Evolutionary conservation across 306 rosid genomes (phyloP).

Genomic region (Purshia tridentata): DNA sequence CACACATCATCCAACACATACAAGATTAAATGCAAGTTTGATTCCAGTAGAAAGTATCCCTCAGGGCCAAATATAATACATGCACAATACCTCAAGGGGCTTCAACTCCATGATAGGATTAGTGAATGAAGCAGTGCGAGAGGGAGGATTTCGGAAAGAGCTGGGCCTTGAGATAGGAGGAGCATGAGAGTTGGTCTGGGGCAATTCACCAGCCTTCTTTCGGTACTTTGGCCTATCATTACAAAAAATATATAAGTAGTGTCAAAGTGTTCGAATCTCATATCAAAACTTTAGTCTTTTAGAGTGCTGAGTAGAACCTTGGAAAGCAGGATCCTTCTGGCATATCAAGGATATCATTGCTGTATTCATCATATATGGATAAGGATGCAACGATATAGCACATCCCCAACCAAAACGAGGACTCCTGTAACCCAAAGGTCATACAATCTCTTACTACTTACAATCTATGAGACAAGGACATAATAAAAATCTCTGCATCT

Average conservation of each 20-base stretch:
- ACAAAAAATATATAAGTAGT: slow-evolving; percentile 24
- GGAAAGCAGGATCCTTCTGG: slow-evolving; percentile 94
- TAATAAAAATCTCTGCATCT: neutral
- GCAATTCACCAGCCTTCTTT: slow-evolving; percentile 27
- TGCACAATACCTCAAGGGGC: slow-evolving; percentile 69
- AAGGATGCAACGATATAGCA: slow-evolving; percentile 67
- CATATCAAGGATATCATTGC: slow-evolving; percentile 93
- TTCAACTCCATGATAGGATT: slow-evolving; percentile 58
- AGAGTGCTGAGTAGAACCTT: slow-evolving; percentile 52
- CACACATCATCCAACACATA: slow-evolving; percentile 1
- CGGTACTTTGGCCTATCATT: slow-evolving; percentile 58
- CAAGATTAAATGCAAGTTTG: neutral
- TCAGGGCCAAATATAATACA: slow-evolving; percentile 1
- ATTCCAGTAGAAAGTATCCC: slow-evolving; percentile 9
- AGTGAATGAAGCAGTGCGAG: slow-evolving; percentile 56
- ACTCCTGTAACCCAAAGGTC: slow-evolving; percentile 65
- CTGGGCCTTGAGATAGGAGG: slow-evolving; percentile 50
- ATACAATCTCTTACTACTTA: slow-evolving; percentile 19
- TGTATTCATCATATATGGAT: slow-evolving; percentile 86
- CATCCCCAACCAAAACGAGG: slow-evolving; percentile 67
- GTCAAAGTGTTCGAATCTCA: slow-evolving; percentile 2
- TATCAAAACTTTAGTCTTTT: slow-evolving; percentile 14
- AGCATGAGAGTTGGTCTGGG: slow-evolving; percentile 23
- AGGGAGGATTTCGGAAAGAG: slow-evolving; percentile 51
- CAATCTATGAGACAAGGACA: neutral